Base-by-base conservation (phyloP, 805 yeast species). In the Candida coquimbonensis region DNA sequence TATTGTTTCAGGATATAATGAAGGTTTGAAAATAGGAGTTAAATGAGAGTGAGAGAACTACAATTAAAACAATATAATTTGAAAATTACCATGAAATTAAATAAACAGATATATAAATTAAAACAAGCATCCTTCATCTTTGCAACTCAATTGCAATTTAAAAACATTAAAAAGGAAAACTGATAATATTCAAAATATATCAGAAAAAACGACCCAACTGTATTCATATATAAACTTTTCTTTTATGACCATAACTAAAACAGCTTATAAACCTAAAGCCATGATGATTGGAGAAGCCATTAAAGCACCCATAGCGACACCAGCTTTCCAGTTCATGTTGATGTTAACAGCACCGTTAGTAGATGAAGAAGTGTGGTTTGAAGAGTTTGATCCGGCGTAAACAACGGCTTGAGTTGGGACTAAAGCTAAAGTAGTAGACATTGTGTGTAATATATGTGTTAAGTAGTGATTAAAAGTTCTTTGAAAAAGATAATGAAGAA, bases 251-350 rank as follows among this genome's bases (percentile, higher is more conserved):
- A 35, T 9, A 16, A 17, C 24, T 9, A 11, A 35, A 14, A 44
- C 26, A n/a, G 17, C 45, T 61, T 59, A 60, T 48, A 61, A 44
- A 41, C 63, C 62, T 37, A 63, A 39, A 42, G 45, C 50, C 43
- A 66, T 53, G 39, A 67, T 56, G 52, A 65, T 61, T 44, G 72
- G 68, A 42, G 68, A 65, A 38, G 63, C 66, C 50, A 67, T 56
- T 42, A 65, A 57, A 41, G 67, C 68, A 56, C 68, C 69, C 49
- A 68, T 51, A 34, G 65, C 66, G 31, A 61, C 57, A 58, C 69
- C 71, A 49, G 64, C 59, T 51, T 69, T 63, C 75, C 75, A 63
- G 43, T 67, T 59, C 57, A 64, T 56, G 50, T 66, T 64, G 43
- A 66, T 60, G 44, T 57, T 48, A 44, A 58, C 63, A 46, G 65